These are phyloP conservation scores for Fusarium virguliforme DNA, from an alignment of 2,329 filamentous ascomycete genomes.

Conservation along the genomic window DNA sequence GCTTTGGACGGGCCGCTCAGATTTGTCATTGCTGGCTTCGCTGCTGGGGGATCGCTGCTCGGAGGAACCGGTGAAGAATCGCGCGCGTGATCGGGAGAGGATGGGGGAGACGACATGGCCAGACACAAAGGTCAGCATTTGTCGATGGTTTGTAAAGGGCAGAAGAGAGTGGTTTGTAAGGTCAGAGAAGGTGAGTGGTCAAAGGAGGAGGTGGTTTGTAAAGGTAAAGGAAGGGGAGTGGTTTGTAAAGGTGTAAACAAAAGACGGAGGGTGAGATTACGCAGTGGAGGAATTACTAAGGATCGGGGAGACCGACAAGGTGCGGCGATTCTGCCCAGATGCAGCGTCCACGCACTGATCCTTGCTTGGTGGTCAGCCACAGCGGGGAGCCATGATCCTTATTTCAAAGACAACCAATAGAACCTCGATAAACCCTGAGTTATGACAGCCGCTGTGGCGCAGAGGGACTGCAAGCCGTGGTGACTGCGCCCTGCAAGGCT, in stretches of 20 bases:
- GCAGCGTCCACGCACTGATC: background rate
- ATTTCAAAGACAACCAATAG: background rate
- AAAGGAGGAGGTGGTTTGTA: no score
- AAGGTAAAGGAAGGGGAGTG: no score
- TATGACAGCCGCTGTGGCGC: background rate
- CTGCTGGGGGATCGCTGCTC: background rate
- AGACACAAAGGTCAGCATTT: slow-evolving; percentile 10
- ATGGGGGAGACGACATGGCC: background rate
- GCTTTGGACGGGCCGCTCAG: background rate
- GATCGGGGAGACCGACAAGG: background rate
- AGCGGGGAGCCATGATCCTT: background rate
- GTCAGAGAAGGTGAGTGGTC: background rate
- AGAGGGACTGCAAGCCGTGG: background rate
- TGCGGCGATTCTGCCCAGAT: background rate
- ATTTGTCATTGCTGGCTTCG: background rate
- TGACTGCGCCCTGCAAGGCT: slow-evolving; percentile 5
- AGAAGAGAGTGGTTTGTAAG: no score
- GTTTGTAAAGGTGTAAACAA: no score
- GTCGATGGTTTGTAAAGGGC: slow-evolving; percentile 1
- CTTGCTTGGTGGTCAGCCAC: background rate
- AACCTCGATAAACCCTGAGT: background rate
- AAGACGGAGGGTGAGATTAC: background rate
- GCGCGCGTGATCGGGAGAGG: background rate
- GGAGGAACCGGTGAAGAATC: background rate
- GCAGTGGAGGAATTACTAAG: background rate